Evolutionary conservation across 768 basidiomycete species (phyloP), one percentile per base, ranked within the genome.

Genomic region (Obba rivulosa): DNA sequence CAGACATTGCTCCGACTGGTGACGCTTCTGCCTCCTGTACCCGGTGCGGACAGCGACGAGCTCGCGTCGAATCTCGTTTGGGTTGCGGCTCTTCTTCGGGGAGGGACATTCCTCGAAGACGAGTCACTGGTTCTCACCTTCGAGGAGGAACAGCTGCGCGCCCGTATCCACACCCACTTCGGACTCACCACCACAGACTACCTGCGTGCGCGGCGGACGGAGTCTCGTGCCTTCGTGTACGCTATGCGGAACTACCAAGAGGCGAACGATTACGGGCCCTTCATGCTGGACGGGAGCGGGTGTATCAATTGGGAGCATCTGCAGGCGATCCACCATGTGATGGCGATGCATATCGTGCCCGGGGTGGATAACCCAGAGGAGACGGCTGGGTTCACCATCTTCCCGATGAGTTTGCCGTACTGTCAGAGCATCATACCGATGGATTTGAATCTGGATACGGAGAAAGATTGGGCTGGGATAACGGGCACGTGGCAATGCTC

Each of bases 261-360:
- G 23, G 69, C 69, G 8, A 79, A 73, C 49, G 62, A 62, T 3
- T 87, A 73, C 51, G 85, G 84, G 1, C 85, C 85, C 3, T 79
- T 79, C 58, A 47, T 72, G 48, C 55, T 60, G 17, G 69, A 70
- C 18, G 75, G 75, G 9, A 64, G 61, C 38, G 76, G 62, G 21
- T 59, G 59, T 1, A 66, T 85, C 3, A 73, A 87, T 56, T 87
- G 85, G 85, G 67, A 65, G 20, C 81, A 83, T 60, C 38, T 85
- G 25, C 69, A 69, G 55, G 75, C 69, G 43, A 62, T 85, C 18
- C 79, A 79, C 41, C 80, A 81, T 56, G 68, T 74, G 37, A 65
- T 86, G 24, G 74, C 74, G 5, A 72, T 77, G 72, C 71, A 82
- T 51, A 49, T 82, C 20, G 61, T 77, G 9, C 74, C 76, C 36